Base-by-base conservation (phyloP, 495 filamentous ascomycete species). In the Ascodesmis nigricans region DNA sequence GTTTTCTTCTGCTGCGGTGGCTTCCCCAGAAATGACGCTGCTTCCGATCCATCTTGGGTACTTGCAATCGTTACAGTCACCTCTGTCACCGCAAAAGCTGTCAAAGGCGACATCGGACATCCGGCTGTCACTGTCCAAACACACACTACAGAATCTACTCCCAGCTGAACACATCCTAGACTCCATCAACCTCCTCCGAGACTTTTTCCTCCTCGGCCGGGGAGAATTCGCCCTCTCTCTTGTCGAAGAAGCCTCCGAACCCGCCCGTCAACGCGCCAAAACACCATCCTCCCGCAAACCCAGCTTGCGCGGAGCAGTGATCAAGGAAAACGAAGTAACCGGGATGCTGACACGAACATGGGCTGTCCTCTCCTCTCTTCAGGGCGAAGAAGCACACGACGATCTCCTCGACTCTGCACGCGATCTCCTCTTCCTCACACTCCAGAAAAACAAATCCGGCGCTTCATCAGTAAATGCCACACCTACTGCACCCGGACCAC, bases 191-290 rank as follows among this genome's bases (percentile, higher is more conserved):
- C 58, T 92, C 15, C 65, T 92, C 0, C 67, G 81, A 35, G 70
- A 84, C 31, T 93, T 91, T 52, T 76, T 92, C 44, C 63, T 97
- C 6, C 67, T 97, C 6, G 69, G 76, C 6, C 65, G 77, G 11
- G 84, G 87, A 6, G 87, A 93, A 49, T 97, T 97, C 53, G 80
- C 79, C 4, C 67, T 84, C 41, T 70, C 77, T 6, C 58, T 97
- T 13, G 77, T 87, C 1, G 65, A 72, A 21, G 76, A 91, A 58
- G 80, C 82, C 5, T 77, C 91, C 42, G 64, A 75, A 22, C 71
- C 69, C 39, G 64, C 91, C 15, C 55, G 64, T 8, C 60, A 57
- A 34, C 60, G 68, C 23, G 70, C 65, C 66, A 66, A 66, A 31
- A 52, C 60, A 5, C 55, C 62, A 6, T 56, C 56, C 0, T 41